Conservation (phyloP, 768 basidiomycete genomes). For the Punctularia strigosozonata region DNA sequence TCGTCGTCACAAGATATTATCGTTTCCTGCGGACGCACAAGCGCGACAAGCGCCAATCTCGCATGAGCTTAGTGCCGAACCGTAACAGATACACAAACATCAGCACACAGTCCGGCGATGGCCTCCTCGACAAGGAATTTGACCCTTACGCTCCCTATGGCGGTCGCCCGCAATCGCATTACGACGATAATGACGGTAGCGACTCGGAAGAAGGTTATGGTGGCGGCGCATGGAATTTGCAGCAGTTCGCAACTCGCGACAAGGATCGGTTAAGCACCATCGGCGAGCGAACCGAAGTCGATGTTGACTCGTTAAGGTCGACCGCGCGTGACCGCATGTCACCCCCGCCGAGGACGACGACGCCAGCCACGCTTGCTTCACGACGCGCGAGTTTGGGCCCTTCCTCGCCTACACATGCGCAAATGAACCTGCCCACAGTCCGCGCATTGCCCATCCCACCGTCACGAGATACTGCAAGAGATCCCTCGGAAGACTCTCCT, state of each 20-base stretch:
- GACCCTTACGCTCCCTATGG: neutral
- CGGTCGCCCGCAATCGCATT: neutral
- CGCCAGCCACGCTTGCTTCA: too few species aligned
- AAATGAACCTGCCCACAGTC: too few species aligned
- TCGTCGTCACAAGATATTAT: slow-evolving; percentile 13
- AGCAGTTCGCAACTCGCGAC: neutral
- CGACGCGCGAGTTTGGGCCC: too few species aligned
- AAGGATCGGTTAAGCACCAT: neutral
- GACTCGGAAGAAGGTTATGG: neutral
- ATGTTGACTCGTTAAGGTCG: too few species aligned
- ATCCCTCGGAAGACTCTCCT: too few species aligned
- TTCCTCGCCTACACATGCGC: too few species aligned
- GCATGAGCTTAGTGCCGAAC: neutral
- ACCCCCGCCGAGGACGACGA: too few species aligned
- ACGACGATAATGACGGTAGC: neutral
- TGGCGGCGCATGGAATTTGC: neutral
- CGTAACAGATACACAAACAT: neutral
- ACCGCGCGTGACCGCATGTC: too few species aligned
- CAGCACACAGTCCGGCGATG: neutral
- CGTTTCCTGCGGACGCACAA: slow-evolving; percentile 10
- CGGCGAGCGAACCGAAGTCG: neutral
- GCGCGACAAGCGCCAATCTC: slow-evolving; percentile 7
- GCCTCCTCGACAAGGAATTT: neutral
- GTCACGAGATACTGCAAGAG: too few species aligned
- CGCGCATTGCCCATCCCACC: too few species aligned